Evolutionary conservation across 148 eudicot species (phyloP), one percentile per base, ranked within the genome.

Genomic region (Amaranthus palmeri): DNA sequence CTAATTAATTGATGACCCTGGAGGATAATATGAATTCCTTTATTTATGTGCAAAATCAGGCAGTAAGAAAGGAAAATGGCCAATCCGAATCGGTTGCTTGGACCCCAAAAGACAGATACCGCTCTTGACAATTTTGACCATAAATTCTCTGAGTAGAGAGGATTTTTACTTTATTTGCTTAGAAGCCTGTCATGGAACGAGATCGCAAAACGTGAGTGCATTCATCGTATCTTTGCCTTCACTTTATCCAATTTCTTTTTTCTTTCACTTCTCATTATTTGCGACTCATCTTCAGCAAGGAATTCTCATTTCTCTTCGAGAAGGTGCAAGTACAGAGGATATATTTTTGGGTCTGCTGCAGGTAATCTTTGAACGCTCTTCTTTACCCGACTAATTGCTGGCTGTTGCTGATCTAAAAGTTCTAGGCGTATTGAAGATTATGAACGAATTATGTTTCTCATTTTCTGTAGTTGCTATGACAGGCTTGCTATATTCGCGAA

Each of bases 401-500:
- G 36, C 36, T 25, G 36, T 25, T 25, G 36, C 36, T 2, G 36
- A 25, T 25, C 36, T 25, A 25, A 25, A 25, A 25, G 36, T 25
- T 25, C 36, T 25, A 0, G 36, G 36, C 36, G 36, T 25, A 25
- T 54, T 54, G 6, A 11, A 54, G 17, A 17, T 14, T 11, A 2
- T 17, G 45, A 7, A 63, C 11, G 0, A 62, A 4, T 4, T 42
- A 9, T 41, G 51, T 14, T 53, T 67, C 69, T 68, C 44, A 72
- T 72, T 15, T 44, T 2, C 44, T 65, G 15, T 25, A 25, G 36
- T 50, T 68, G 67, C 36, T 13, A 52, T 49, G 64, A 65, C 76
- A 93, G 98, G 98, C 96, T 40, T 91, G 90, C 84, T 83, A 85
- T 67, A 54, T 91, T 57, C 92, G 96, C 10, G 68, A 81, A 61